These are phyloP conservation scores for Penicillium pulvis DNA, from an alignment of 495 filamentous ascomycete species.

Conservation along the genomic window DNA sequence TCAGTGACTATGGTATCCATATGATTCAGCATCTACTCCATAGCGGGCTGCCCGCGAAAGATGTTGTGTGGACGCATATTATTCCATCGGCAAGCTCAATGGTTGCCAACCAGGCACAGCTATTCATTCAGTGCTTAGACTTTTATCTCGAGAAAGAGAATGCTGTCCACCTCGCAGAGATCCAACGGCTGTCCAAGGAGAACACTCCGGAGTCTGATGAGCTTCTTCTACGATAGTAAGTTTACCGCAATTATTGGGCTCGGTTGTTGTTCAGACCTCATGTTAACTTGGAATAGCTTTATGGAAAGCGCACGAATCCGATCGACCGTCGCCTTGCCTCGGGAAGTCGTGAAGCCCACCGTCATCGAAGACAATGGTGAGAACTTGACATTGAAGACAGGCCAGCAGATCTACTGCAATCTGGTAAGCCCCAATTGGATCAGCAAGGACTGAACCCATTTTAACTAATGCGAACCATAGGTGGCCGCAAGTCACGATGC, in stretches of 20 bases:
- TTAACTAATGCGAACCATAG: slow-evolving; percentile 19
- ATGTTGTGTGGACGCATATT: slow-evolving; percentile 73
- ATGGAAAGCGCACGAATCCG: slow-evolving; percentile 64
- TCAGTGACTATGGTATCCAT: slow-evolving; percentile 66
- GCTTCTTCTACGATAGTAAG: slow-evolving; percentile 48
- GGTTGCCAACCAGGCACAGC: slow-evolving; percentile 69
- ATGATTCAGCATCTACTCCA: slow-evolving; percentile 70
- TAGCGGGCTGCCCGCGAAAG: slow-evolving; percentile 56
- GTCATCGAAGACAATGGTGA: slow-evolving; percentile 44
- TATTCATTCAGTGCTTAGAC: slow-evolving; percentile 74
- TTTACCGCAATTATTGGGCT: slow-evolving; percentile 1
- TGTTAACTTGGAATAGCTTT: slow-evolving; percentile 40
- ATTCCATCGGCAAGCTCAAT: slow-evolving; percentile 60
- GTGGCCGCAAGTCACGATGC: slow-evolving; percentile 57
- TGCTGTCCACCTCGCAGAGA: slow-evolving; percentile 53
- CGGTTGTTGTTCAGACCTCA: not conserved
- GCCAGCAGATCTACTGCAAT: slow-evolving; percentile 52
- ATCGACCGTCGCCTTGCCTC: slow-evolving; percentile 56
- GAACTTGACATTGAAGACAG: slow-evolving; percentile 46
- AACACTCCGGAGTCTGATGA: slow-evolving; percentile 49
- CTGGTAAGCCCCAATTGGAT: slow-evolving; percentile 33
- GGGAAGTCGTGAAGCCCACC: slow-evolving; percentile 42
- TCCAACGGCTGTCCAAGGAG: slow-evolving; percentile 55
- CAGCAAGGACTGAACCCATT: not conserved
- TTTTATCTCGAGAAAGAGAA: slow-evolving; percentile 68